phyloP scores from a whole-genome alignment of 2,329 filamentous ascomycete genomes.

The Aureobasidium sp. region DNA sequence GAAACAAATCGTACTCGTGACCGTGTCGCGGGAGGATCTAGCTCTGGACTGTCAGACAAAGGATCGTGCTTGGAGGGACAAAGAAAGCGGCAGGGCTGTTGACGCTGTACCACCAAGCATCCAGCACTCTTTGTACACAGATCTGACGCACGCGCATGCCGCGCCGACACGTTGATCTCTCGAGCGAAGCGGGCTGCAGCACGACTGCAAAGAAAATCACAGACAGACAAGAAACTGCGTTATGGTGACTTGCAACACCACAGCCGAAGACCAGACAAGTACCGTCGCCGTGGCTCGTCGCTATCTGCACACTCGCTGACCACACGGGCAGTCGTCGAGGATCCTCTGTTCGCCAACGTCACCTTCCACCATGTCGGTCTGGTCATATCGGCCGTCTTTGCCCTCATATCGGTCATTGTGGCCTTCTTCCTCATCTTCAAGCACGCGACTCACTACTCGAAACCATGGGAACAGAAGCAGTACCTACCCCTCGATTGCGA shows the following conservation, averaged over 20 bases:
- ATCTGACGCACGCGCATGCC: constrained; percentile 7
- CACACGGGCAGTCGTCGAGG: constrained; percentile 34
- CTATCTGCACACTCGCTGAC: background rate
- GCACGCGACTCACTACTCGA: constrained; percentile 52
- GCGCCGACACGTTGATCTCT: background rate
- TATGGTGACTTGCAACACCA: constrained; percentile 39
- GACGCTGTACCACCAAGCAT: background rate
- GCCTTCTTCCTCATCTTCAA: constrained; percentile 46
- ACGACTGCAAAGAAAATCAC: background rate
- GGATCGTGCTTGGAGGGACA: background rate
- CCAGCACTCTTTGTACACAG: background rate
- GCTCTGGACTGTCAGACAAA: background rate
- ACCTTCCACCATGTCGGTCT: constrained; percentile 51
- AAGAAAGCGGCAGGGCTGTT: background rate
- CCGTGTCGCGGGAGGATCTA: background rate
- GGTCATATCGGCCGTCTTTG: constrained; percentile 45
- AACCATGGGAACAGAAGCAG: constrained; percentile 52
- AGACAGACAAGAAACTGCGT: background rate
- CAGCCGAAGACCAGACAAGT: constrained; percentile 39
- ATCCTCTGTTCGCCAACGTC: constrained; percentile 40
- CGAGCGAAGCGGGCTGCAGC: background rate
- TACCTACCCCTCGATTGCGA: constrained; percentile 24
- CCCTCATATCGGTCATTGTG: constrained; percentile 40
- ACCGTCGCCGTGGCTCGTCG: constrained; percentile 14
- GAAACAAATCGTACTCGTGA: background rate